phyloP scores from a whole-genome alignment of 2,329 filamentous ascomycete genomes.

The Neoarthrinium moseri region DNA sequence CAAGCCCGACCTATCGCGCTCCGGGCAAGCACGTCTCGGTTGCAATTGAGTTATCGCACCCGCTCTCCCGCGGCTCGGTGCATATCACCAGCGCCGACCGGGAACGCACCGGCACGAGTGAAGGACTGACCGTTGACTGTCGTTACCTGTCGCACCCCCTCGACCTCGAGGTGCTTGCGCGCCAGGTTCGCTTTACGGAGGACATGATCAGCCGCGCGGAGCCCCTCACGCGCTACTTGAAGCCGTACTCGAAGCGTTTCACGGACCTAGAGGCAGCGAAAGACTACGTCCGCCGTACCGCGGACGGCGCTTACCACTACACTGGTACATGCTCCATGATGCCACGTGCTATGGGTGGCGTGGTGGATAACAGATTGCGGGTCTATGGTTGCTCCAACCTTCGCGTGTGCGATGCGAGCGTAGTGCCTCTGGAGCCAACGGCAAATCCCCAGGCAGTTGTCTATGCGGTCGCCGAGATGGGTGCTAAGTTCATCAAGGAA shows the following conservation, averaged over 20 bases:
- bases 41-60: constrained; percentile 6
- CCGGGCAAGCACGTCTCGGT: not conserved
- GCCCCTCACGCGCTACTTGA: not conserved
- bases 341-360: not conserved
- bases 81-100: not conserved
- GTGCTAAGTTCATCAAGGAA: not conserved
- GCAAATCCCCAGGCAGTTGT: not conserved
- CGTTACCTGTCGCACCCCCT: constrained; percentile 4
- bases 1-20: not conserved
- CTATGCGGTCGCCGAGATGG: not conserved
- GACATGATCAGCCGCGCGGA: not conserved
- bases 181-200: constrained; percentile 6
- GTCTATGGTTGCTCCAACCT: not conserved
- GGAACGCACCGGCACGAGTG: not conserved
- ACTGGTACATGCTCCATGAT: constrained; percentile 4
- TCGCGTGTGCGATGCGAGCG: not conserved
- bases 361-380: not conserved
- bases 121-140: not conserved
- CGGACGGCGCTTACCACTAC: not conserved
- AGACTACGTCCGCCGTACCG: not conserved
- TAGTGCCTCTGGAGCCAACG: not conserved
- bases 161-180: constrained; percentile 11
- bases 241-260: not conserved
- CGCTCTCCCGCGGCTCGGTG: constrained; percentile 12
- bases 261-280: not conserved